phyloP scores from a whole-genome alignment of 495 filamentous ascomycete genomes.

The Aspergillus wentii region DNA sequence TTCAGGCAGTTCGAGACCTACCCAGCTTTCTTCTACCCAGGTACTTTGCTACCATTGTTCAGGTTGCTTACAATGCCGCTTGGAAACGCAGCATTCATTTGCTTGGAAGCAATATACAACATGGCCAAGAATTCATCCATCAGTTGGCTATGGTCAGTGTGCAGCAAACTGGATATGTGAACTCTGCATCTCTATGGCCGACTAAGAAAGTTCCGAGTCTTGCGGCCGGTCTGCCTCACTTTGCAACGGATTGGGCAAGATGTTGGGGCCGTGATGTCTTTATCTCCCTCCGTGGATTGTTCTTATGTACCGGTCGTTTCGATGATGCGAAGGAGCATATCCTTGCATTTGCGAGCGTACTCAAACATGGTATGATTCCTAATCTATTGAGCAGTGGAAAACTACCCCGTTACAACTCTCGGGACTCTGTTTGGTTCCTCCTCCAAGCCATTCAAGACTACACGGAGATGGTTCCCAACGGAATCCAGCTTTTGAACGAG shows the following conservation, averaged over 20 bases:
- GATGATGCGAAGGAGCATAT: conserved; percentile 91
- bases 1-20: conserved; percentile 74
- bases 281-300: conserved; percentile 87
- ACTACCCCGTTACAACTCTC: conserved; percentile 90
- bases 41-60: conserved; percentile 86
- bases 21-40: conserved; percentile 87
- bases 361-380: conserved; percentile 99
- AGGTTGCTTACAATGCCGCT: conserved; percentile 80
- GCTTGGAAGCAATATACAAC: conserved; percentile 68
- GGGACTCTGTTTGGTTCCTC: conserved; percentile 98
- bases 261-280: conserved; percentile 98
- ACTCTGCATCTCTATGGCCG: conserved; percentile 86
- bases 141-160: conserved; percentile 83
- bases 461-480: conserved; percentile 74
- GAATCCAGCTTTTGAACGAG: conserved; percentile 67
- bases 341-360: conserved; percentile 87
- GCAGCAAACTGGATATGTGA: conserved; percentile 83
- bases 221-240: conserved; percentile 93
- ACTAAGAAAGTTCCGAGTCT: conserved; percentile 77
- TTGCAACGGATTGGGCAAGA: conserved; percentile 87
- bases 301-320: conserved; percentile 82
- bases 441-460: conserved; percentile 94
- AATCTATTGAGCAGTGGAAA: conserved; percentile 86
- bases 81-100: conserved; percentile 72
- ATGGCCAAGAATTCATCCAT: conserved; percentile 80